Evolutionary conservation across 2,329 filamentous ascomycete genomes (phyloP).

Genomic region (Monilinia aucupariae): DNA sequence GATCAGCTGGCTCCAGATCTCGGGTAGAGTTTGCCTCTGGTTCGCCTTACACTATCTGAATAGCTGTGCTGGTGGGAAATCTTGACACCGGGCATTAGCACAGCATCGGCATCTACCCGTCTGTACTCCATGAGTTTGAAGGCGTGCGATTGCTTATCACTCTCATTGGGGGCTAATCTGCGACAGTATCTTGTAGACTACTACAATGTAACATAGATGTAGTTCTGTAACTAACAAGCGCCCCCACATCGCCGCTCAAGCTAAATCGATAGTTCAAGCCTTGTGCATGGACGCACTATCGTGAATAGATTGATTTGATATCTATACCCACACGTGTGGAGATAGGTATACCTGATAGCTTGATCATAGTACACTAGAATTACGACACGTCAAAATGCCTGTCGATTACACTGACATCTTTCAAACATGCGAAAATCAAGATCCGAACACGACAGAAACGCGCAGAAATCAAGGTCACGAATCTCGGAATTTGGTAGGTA

Average conservation of each 20-base stretch:
- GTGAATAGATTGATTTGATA: not conserved
- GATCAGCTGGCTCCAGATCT: conserved; percentile 18
- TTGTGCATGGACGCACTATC: not conserved
- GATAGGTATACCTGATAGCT: not conserved
- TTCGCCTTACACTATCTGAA: not conserved
- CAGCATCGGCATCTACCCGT: conserved; percentile 12
- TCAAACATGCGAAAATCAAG: conserved; percentile 6
- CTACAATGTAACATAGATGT: not conserved
- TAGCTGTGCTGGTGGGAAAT: conserved; percentile 2
- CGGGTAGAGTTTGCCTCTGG: conserved; percentile 9
- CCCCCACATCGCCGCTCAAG: conserved; percentile 5
- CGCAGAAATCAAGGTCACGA: conserved; percentile 2
- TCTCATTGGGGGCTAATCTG: conserved; percentile 8
- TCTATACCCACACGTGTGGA: not conserved
- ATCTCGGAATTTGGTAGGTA: not conserved
- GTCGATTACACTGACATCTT: conserved; percentile 2
- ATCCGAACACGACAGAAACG: not conserved
- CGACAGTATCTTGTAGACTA: not conserved
- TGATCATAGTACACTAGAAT: not conserved
- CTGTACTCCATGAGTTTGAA: not conserved
- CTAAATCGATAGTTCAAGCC: not conserved
- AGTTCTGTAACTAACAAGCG: conserved; percentile 6
- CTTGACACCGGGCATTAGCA: conserved; percentile 10
- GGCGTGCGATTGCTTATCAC: not conserved
- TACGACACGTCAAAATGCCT: conserved; percentile 9